phyloP scores from a whole-genome alignment of 2,329 filamentous ascomycete genomes.

The Lomentospora prolificans region DNA sequence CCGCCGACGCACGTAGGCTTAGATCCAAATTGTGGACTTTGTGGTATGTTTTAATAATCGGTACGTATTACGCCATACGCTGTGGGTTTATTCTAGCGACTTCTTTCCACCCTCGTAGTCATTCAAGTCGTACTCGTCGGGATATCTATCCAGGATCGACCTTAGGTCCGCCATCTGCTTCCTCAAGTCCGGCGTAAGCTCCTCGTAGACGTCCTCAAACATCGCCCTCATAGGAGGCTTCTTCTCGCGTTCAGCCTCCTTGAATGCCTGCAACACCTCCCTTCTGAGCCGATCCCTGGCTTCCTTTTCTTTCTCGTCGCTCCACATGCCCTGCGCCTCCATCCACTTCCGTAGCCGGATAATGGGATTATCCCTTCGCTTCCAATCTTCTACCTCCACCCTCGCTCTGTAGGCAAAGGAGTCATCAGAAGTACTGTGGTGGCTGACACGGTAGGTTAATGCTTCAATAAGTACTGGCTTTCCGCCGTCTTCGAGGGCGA shows the following conservation, averaged over 20 bases:
- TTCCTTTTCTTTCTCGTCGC: slow-evolving; percentile 71
- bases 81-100: neutral
- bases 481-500: slow-evolving; percentile 73
- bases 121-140: slow-evolving; percentile 79
- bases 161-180: slow-evolving; percentile 64
- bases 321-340: slow-evolving; percentile 74
- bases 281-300: slow-evolving; percentile 56
- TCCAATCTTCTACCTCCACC: slow-evolving; percentile 94
- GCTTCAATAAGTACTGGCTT: slow-evolving; percentile 82
- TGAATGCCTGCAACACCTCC: slow-evolving; percentile 75
- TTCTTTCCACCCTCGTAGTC: slow-evolving; percentile 66
- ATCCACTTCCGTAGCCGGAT: slow-evolving; percentile 83
- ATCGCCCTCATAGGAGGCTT: slow-evolving; percentile 61
- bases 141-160: slow-evolving; percentile 74
- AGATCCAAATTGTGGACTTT: neutral
- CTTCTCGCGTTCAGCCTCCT: slow-evolving; percentile 71
- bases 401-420: slow-evolving; percentile 91
- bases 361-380: slow-evolving; percentile 80
- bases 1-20: too few relatives aligned
- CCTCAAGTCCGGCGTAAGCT: slow-evolving; percentile 68
- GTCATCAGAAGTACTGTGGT: slow-evolving; percentile 95
- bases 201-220: slow-evolving; percentile 86
- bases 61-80: neutral
- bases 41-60: neutral
- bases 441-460: slow-evolving; percentile 96